Evolutionary conservation across 2,329 filamentous ascomycete species (phyloP).

Genomic region (Amauroascus verrucosus): DNA sequence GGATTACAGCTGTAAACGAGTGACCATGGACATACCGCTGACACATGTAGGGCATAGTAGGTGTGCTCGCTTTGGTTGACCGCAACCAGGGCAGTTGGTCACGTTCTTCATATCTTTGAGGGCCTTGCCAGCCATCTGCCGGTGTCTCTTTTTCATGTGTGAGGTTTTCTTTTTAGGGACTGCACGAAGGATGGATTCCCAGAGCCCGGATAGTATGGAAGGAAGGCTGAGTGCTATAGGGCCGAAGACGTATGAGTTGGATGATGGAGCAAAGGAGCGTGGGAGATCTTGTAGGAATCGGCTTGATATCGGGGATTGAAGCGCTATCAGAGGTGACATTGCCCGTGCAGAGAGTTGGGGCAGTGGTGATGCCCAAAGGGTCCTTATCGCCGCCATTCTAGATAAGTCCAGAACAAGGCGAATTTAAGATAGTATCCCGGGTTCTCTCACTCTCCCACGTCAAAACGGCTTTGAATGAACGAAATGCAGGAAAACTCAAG

Average conservation of each 20-base stretch:
- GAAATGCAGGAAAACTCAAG: not conserved
- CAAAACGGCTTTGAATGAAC: not conserved
- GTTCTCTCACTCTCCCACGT: not conserved
- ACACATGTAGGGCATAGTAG: slow-evolving; percentile 80
- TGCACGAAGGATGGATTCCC: slow-evolving; percentile 83
- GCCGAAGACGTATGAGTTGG: not conserved
- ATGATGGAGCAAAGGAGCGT: slow-evolving; percentile 40
- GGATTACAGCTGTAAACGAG: not conserved
- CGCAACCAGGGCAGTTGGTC: slow-evolving; percentile 83
- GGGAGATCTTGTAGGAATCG: slow-evolving; percentile 44
- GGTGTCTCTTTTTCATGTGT: slow-evolving; percentile 84
- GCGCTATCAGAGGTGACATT: not conserved
- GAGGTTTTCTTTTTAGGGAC: slow-evolving; percentile 99
- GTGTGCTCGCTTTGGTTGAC: slow-evolving; percentile 78
- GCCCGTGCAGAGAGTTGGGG: slow-evolving; percentile 3
- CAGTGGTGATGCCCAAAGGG: slow-evolving; percentile 1
- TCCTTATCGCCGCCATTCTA: slow-evolving; percentile 6
- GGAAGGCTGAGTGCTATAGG: slow-evolving; percentile 54
- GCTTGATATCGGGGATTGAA: slow-evolving; percentile 20
- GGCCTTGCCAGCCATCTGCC: slow-evolving; percentile 92
- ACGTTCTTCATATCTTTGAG: slow-evolving; percentile 80
- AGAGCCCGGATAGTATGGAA: slow-evolving; percentile 66
- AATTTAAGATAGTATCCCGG: not conserved
- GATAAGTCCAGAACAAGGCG: no score
- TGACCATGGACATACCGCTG: slow-evolving; percentile 48